Base-by-base conservation (phyloP, 176 grass and related monocot genomes). In the Ensete ventricosum region DNA sequence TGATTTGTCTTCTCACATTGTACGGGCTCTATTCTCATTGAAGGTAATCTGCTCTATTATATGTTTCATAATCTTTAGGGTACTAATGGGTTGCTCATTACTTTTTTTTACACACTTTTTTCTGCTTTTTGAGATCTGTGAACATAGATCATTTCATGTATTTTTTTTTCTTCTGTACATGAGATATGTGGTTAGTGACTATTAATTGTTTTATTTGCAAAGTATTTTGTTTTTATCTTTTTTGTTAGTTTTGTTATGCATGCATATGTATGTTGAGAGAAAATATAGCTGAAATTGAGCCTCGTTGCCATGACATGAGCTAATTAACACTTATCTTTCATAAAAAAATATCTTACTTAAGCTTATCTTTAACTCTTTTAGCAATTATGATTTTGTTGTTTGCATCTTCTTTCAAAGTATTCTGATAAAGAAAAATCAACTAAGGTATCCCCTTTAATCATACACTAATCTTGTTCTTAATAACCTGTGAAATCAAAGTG, bases 1-100 rank as follows among this genome's bases (percentile, higher is more conserved):
- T 81, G 96, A 99, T 67, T 73, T 99, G 88, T 85, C 88, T 65
- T 99, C 96, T 11, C 91, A 99, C 57, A 91, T 99, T 77, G 95
- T 99, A 19, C 91, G 96, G 68, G 67, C 83, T 50, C 71, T 99
- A 52, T 76, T 84, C 62, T 86, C 83, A 73, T 64, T 99, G 72
- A 99, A 99, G 96, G 96, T 99, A 81, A 51, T 9, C 64, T 0
- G 1, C 51, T 9, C 9, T 51, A 20, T 52, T 20, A 64, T 64
- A 49, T 69, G 5, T 70, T 51, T 70, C 17, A 3, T 51, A 2
- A 70, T 21, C 67, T 29, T 50, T 50, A 50, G 29, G 14, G 1
- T 9, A 50, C 34, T 11, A 10, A 14, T n/a, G 16, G 67, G 67
- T 69, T 34, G 8, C 11, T 50, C 16, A 0, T 69, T 22, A 7